Conservation (phyloP, 441 rosid genomes). For the Lepidium campestre region DNA sequence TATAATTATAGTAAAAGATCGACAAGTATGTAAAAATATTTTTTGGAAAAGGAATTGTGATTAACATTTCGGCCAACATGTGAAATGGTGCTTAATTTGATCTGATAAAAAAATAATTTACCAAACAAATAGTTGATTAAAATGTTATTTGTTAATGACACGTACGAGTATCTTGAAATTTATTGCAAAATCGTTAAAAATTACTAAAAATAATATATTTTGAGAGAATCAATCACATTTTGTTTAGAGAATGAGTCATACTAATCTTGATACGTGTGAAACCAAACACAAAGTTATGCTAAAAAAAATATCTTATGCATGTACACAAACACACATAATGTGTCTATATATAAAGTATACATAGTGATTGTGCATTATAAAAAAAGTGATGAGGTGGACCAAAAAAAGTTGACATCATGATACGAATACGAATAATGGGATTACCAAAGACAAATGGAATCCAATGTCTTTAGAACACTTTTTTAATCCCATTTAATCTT, state of each 20-base stretch:
- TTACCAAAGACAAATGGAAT: slow-evolving; percentile 14
- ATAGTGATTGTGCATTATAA: not conserved
- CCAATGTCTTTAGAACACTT: slow-evolving; percentile 14
- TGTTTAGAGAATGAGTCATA: not conserved
- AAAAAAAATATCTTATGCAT: not conserved
- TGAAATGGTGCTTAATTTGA: not conserved
- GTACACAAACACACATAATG: not conserved
- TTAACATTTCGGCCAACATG: no score
- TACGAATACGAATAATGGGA: not conserved
- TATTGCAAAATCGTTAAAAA: not conserved
- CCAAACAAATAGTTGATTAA: not conserved
- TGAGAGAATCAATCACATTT: no score
- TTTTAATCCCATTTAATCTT: slow-evolving; percentile 1
- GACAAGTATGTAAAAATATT: no score
- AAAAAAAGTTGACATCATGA: slow-evolving; percentile 18
- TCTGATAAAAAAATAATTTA: not conserved
- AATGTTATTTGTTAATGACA: not conserved
- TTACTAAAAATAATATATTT: not conserved
- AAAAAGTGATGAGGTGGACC: slow-evolving; percentile 25
- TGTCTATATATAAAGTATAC: not conserved
- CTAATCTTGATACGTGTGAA: not conserved
- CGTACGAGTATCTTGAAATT: not conserved
- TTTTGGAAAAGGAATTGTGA: no score
- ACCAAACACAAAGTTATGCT: not conserved
- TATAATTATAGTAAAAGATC: not conserved